Base-by-base conservation (phyloP, 441 rosid species). In the Pelargonium myrrhifolium region DNA sequence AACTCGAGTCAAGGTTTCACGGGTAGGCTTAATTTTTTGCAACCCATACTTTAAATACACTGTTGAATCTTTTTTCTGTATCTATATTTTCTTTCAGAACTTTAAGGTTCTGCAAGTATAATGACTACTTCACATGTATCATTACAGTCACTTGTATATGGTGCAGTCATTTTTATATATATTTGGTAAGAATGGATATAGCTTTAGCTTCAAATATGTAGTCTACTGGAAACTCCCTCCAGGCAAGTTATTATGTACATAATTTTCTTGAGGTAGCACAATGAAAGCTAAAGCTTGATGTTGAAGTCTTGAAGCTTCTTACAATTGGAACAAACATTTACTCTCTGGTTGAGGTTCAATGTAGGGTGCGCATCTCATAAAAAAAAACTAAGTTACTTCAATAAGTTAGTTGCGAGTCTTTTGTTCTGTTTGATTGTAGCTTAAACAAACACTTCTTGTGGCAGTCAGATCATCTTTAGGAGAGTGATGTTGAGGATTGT, bases 1-100 rank as follows among this genome's bases (percentile, higher is more conserved):
- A 90, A 83, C 81, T 94, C 56, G 99, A 88, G 70, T 83, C 88
- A 3, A 89, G 92, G 84, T 87, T 94, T 71, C 72, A 77, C 77
- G 90, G 98, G 99, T 92, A 75, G 77, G 90, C 62, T 68, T 71
- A 67, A 66, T 49, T 55, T 31, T 24, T 70, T 69, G 65, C 22
- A n/a, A 60, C 49, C 58, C 40, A 49, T 58, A 9, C 17, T 59
- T 24, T 3, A 24, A 2, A 35, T 31, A 59, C 11, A 58, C 62
- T 22, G 7, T 49, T 9, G 15, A 4, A 14, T 49, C 15, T 49
- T 47, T 47, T 14, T 47, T 47, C 6, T 49, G 56, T 49, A 15
- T 49, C n/a, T 49, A 14, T 14, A 14, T 49, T 49, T 6, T 18
- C 56, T 49, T 49, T 49, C 20, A 49, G 15, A 49, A 49, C 20